phyloP scores from a whole-genome alignment of 768 basidiomycete genomes.

The Auriscalpium vulgare region DNA sequence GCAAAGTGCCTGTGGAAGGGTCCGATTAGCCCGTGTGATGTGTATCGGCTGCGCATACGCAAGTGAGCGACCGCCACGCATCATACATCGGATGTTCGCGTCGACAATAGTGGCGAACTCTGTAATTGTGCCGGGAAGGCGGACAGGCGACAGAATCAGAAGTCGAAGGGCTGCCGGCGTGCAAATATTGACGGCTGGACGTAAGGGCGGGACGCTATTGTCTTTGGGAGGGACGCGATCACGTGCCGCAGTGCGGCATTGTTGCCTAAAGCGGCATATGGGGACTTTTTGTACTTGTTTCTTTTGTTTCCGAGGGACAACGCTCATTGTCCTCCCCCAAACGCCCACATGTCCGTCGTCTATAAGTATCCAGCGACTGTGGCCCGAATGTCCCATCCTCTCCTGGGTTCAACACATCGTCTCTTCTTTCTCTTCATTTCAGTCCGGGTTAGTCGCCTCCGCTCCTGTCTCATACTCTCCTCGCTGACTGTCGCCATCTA shows the following conservation, averaged over 20 bases:
- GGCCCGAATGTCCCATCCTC: conserved; percentile 1
- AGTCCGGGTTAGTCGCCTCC: conserved; percentile 3
- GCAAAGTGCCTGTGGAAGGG: too few relatives aligned
- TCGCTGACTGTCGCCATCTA: background rate
- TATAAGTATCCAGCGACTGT: conserved; percentile 22
- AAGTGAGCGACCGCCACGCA: too few relatives aligned
- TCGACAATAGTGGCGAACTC: too few relatives aligned
- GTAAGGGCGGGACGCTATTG: conserved; percentile 12
- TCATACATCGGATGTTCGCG: too few relatives aligned
- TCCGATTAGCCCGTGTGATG: too few relatives aligned
- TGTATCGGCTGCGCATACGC: too few relatives aligned
- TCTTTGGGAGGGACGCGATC: conserved; percentile 15
- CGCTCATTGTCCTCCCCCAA: conserved; percentile 23
- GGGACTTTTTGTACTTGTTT: conserved; percentile 11
- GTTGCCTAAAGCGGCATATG: conserved; percentile 19
- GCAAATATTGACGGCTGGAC: background rate
- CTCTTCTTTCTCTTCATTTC: conserved; percentile 7
- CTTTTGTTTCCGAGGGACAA: conserved; percentile 27
- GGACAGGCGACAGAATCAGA: background rate
- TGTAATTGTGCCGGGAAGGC: too few relatives aligned
- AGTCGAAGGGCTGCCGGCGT: background rate
- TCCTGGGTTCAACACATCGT: conserved; percentile 2
- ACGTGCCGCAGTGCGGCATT: conserved; percentile 20
- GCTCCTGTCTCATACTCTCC: background rate
- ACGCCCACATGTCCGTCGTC: conserved; percentile 3